These are phyloP conservation scores for Euclidium syriacum DNA, from an alignment of 345 rosid genomes.

Conservation along the genomic window DNA sequence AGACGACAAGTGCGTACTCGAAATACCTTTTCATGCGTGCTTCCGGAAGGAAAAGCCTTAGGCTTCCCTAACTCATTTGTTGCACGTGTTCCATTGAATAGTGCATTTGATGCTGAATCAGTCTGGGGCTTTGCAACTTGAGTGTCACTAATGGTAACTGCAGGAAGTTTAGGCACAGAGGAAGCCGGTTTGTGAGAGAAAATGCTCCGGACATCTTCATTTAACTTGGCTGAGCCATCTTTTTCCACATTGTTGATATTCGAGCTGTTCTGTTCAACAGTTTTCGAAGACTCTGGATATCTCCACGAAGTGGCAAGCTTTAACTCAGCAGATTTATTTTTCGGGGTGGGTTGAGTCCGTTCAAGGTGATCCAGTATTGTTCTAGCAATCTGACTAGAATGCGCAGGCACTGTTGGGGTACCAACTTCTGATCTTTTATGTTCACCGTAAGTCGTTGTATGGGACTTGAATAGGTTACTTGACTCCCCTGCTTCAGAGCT, in stretches of 20 bases:
- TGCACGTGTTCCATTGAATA: slow-evolving; percentile 13
- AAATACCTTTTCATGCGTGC: slow-evolving; percentile 40
- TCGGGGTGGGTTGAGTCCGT: slow-evolving; percentile 60
- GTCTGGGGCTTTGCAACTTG: slow-evolving; percentile 27
- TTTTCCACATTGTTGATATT: slow-evolving; percentile 25
- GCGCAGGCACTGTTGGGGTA: slow-evolving; percentile 54
- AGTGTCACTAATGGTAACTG: slow-evolving; percentile 20
- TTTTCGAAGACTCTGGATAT: slow-evolving; percentile 37
- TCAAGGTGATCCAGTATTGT: slow-evolving; percentile 80
- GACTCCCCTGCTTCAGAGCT: slow-evolving; percentile 43
- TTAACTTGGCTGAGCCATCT: slow-evolving; percentile 28
- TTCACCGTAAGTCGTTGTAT: slow-evolving; percentile 29
- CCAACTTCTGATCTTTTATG: slow-evolving; percentile 37
- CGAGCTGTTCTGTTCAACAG: slow-evolving; percentile 28
- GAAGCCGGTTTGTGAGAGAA: slow-evolving; percentile 28
- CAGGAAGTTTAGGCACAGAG: slow-evolving; percentile 32
- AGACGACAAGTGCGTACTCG: not conserved
- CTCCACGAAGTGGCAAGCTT: slow-evolving; percentile 61
- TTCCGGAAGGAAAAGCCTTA: slow-evolving; percentile 28
- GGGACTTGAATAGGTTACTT: slow-evolving; percentile 34
- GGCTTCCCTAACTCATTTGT: slow-evolving; percentile 29
- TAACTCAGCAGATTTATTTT: slow-evolving; percentile 64
- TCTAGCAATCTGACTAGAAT: slow-evolving; percentile 74
- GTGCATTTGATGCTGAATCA: slow-evolving; percentile 32
- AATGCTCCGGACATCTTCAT: slow-evolving; percentile 34